Conservation (phyloP, 768 basidiomycete species). For the Collybia nuda region DNA sequence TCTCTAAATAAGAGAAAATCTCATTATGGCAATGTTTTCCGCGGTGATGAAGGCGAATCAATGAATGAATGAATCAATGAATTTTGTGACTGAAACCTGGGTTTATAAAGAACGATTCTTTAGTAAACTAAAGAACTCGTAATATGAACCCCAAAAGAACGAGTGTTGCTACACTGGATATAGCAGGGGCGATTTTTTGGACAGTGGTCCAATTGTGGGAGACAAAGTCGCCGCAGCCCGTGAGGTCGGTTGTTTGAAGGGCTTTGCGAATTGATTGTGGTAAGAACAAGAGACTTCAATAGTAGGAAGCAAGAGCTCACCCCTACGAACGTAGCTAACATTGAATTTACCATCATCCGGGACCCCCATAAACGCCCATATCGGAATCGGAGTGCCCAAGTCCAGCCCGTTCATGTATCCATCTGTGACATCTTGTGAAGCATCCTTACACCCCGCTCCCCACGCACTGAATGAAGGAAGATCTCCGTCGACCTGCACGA, state of each 20-base stretch:
- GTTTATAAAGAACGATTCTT: too few relatives aligned
- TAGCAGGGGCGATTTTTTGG: conserved; percentile 9
- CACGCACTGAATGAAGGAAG: conserved; percentile 8
- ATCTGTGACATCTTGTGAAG: conserved; percentile 9
- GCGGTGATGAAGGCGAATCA: too few relatives aligned
- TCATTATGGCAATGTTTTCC: too few relatives aligned
- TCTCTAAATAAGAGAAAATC: too few relatives aligned
- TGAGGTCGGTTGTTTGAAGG: too few relatives aligned
- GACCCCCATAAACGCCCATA: conserved; percentile 6
- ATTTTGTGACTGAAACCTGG: too few relatives aligned
- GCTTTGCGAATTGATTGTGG: too few relatives aligned
- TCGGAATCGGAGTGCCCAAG: conserved; percentile 4
- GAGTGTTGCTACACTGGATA: conserved; percentile 3
- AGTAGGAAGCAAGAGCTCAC: conserved; percentile 6
- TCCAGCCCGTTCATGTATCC: conserved; percentile 2
- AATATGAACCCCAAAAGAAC: background rate
- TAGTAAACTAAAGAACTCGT: too few relatives aligned
- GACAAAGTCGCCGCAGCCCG: background rate
- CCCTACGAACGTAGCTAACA: background rate
- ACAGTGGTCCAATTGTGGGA: background rate
- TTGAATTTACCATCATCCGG: conserved; percentile 5
- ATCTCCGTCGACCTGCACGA: conserved; percentile 1
- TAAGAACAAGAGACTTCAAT: background rate
- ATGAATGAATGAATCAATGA: too few relatives aligned
- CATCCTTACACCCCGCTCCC: conserved; percentile 8